Evolutionary conservation across 2,329 filamentous ascomycete genomes (phyloP).

Genomic region (Alternaria alternata): DNA sequence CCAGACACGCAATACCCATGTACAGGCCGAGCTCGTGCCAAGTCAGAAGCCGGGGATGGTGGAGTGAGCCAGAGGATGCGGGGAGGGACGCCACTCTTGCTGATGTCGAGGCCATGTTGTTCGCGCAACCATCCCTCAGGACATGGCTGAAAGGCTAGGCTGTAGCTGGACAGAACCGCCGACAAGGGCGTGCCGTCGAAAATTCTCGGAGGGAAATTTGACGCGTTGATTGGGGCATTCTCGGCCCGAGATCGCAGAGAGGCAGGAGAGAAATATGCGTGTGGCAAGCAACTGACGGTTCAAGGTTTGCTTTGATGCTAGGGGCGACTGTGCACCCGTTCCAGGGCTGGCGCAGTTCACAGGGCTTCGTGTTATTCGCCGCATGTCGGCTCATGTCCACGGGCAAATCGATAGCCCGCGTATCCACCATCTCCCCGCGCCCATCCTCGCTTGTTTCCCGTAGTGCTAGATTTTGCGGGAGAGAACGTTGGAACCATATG

Average conservation of each 20-base stretch:
- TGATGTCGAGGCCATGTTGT: conserved; percentile 14
- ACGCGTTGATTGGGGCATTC: conserved; percentile 16
- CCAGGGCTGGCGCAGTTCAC: background rate
- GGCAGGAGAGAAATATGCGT: conserved; percentile 3
- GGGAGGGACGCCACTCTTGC: conserved; percentile 28
- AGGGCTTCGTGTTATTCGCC: background rate
- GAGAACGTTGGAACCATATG: conserved; percentile 1
- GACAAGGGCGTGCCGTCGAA: conserved; percentile 14
- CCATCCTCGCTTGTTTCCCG: conserved; percentile 19
- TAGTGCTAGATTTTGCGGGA: conserved; percentile 3
- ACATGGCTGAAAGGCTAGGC: conserved; percentile 18
- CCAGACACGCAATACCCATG: conserved; percentile 20
- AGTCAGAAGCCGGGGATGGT: conserved; percentile 25
- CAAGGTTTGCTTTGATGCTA: background rate
- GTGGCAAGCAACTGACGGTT: background rate
- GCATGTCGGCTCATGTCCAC: background rate
- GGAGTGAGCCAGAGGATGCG: conserved; percentile 35
- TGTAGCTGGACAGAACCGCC: conserved; percentile 30
- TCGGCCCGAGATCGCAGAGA: conserved; percentile 23
- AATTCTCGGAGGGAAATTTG: conserved; percentile 1
- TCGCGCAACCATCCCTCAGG: conserved; percentile 14
- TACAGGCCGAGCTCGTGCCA: conserved; percentile 23
- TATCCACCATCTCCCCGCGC: conserved; percentile 17
- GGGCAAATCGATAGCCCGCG: conserved; percentile 15
- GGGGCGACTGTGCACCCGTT: background rate